Conservation (phyloP, 208 protist genomes). For the Balamuthia mandrillaris region DNA sequence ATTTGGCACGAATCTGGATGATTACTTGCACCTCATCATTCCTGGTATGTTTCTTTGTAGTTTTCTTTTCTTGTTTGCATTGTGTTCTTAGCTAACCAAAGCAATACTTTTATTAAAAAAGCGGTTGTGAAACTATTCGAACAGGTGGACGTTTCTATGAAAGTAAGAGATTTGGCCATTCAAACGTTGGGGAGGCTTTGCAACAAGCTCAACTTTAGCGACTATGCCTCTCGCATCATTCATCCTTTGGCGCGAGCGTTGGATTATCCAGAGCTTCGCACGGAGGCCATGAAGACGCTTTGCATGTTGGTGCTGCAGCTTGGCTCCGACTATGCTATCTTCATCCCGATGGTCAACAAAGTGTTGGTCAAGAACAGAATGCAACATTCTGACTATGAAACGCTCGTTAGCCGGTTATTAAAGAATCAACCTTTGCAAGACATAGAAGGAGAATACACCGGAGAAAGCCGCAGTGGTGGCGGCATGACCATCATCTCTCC, state of each 20-base stretch:
- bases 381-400: conserved; percentile 52
- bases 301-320: conserved; percentile 75
- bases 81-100: no score
- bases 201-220: conserved; percentile 65
- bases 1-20: conserved; percentile 80
- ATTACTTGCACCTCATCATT: conserved; percentile 86
- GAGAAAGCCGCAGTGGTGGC: background rate
- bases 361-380: conserved; percentile 59
- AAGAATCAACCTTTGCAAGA: conserved; percentile 50
- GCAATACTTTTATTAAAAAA: no score
- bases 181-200: conserved; percentile 68
- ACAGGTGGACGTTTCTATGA: conserved; percentile 50
- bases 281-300: conserved; percentile 58
- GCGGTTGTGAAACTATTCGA: conserved; percentile 70
- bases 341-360: conserved; percentile 78
- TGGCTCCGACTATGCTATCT: conserved; percentile 76
- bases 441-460: background rate
- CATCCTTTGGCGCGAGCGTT: conserved; percentile 61
- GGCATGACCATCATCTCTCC: background rate
- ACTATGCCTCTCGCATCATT: conserved; percentile 75
- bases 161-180: conserved; percentile 56
- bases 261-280: background rate
- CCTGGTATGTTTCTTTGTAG: no score
- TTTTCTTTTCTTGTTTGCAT: no score
- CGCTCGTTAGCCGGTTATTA: conserved; percentile 53